Conservation (phyloP, 1,284 basidiomycete species). For the Ganoderma lingzhi region DNA sequence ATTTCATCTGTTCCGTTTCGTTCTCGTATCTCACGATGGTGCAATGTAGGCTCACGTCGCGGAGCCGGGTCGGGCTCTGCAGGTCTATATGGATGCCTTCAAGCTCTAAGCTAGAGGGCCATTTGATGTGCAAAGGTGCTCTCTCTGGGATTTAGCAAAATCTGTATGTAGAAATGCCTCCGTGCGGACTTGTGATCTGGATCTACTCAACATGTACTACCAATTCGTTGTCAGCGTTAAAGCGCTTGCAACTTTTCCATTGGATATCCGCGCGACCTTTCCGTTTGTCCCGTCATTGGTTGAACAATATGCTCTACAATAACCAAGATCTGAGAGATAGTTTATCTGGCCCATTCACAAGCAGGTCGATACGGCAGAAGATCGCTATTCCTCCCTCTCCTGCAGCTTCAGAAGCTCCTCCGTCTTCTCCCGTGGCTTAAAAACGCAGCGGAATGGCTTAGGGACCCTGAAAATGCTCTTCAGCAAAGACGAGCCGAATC, state of each 20-base stretch:
- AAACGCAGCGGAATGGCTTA: slow-evolving; percentile 1
- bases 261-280: too few relatives aligned
- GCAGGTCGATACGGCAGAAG: not conserved
- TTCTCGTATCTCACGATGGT: not conserved
- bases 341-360: too few relatives aligned
- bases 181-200: not conserved
- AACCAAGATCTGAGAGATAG: too few relatives aligned
- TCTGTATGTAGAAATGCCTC: not conserved
- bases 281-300: too few relatives aligned
- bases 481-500: not conserved
- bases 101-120: not conserved
- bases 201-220: not conserved
- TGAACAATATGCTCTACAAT: not conserved
- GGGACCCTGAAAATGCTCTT: slow-evolving; percentile 6
- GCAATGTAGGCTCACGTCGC: slow-evolving; percentile 4
- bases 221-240: not conserved
- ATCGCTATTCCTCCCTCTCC: not conserved
- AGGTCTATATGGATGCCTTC: slow-evolving; percentile 7
- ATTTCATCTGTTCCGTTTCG: too few relatives aligned
- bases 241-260: too few relatives aligned
- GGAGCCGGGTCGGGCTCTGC: slow-evolving; percentile 3
- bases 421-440: slow-evolving; percentile 1
- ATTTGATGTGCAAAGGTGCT: not conserved
- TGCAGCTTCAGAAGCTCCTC: slow-evolving; percentile 10
- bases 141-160: not conserved